phyloP scores from a whole-genome alignment of 2,329 filamentous ascomycete species.

The Aspergillus hortae region DNA sequence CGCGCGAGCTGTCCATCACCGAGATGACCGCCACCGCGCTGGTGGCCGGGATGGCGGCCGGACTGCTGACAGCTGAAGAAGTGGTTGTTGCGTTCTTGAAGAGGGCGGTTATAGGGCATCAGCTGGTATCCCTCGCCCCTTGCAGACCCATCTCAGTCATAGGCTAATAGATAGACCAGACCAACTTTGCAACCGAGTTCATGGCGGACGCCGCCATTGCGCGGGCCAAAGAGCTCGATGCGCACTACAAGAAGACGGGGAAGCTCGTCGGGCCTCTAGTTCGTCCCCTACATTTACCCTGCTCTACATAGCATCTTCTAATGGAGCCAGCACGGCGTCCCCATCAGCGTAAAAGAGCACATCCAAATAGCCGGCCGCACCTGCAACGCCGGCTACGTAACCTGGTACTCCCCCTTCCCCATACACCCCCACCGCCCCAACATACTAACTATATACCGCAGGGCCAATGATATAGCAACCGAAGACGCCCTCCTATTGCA shows the following conservation, averaged over 20 bases:
- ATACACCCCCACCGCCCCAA: no score
- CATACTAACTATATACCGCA: neutral
- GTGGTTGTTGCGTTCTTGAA: constrained; percentile 33
- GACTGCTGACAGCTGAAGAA: constrained; percentile 28
- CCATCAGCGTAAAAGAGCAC: constrained; percentile 59
- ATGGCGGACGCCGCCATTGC: constrained; percentile 33
- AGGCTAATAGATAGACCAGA: constrained; percentile 11
- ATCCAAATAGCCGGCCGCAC: constrained; percentile 54
- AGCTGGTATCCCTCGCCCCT: constrained; percentile 20
- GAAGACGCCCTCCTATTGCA: constrained; percentile 34
- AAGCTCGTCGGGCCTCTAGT: constrained; percentile 48
- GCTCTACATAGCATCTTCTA: neutral
- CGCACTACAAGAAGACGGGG: constrained; percentile 30
- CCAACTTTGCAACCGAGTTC: constrained; percentile 39
- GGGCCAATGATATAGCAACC: constrained; percentile 33
- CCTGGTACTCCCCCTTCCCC: constrained; percentile 24
- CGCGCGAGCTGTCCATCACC: constrained; percentile 51
- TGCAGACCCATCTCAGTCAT: neutral
- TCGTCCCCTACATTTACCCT: no score
- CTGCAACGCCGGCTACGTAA: constrained; percentile 34
- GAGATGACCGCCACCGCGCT: constrained; percentile 36
- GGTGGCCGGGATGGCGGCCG: constrained; percentile 25
- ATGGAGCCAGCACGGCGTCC: constrained; percentile 46
- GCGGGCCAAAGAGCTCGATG: constrained; percentile 31
- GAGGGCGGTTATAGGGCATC: constrained; percentile 31